Evolutionary conservation across 306 rosid species (phyloP), one percentile per base, ranked within the genome.

Genomic region (Abrus precatorius): DNA sequence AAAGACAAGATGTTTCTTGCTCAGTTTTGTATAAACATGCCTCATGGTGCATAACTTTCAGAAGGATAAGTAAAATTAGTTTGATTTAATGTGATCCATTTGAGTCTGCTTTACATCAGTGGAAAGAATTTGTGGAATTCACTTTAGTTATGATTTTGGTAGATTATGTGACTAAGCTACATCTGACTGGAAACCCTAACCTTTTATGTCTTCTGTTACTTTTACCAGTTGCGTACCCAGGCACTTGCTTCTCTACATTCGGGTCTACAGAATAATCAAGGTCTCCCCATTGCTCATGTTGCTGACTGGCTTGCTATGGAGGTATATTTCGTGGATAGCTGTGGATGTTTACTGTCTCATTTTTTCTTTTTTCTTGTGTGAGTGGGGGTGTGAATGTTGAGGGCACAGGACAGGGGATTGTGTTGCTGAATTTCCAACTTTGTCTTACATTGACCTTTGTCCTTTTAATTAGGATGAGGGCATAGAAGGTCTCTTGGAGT

Each of bases 231-330:
- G 78, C 92, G 97, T 38, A 89, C 98, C 44, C 98, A 90, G 87
- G 99, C 99, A 56, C 98, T 95, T 78, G 99, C 98, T 82, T 93
- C 96, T 83, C 81, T 95, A 73, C 99, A 93, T 77, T 84, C 92
- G 76, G 98, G 98, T 82, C 88, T 95, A 33, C 98, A 87, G 88
- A 90, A 91, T 87, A 93, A 85, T 83, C 98, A 93, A 85, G 99
- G 99, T 36, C 87, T 95, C 34, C 99, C 99, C 34, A 77, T 95
- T 79, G 65, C 87, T 30, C 96, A 88, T 80, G 91, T 79, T 86
- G 85, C 97, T 63, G 80, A 86, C 63, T 95, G 99, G 99, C 92
- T 95, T 78, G 97, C 93, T 33, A 85, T 95, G 99, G 98, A 93
- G 99, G 99, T 93, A 90, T 34, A 50, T 63, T 60, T 76, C 74